Conservation (phyloP, 345 rosid genomes). For the Arabis hirsuta region DNA sequence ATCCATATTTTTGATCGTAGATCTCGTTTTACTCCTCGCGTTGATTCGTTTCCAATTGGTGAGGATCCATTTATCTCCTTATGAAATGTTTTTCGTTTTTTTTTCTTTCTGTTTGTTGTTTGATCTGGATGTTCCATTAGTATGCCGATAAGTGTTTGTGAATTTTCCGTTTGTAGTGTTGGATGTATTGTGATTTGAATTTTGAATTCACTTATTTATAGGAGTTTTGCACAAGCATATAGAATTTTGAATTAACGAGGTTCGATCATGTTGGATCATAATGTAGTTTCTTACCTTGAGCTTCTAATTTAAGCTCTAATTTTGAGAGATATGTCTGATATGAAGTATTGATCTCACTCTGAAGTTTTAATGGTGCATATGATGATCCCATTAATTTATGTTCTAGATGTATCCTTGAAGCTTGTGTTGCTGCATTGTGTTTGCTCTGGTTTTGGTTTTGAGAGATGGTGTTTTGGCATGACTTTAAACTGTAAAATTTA, state of each 20-base stretch:
- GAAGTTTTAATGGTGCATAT: not conserved
- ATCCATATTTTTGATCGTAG: slow-evolving; percentile 4
- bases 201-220: not conserved
- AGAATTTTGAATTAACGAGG: not conserved
- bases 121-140: slow-evolving; percentile 16
- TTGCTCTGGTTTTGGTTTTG: slow-evolving; percentile 18
- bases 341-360: slow-evolving; percentile 15
- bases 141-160: slow-evolving; percentile 11
- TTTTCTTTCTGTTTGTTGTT: not conserved
- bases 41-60: not conserved
- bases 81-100: no score
- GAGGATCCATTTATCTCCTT: not conserved
- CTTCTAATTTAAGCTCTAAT: slow-evolving; percentile 9
- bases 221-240: not conserved
- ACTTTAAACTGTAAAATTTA: not conserved
- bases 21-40: slow-evolving; percentile 15
- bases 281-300: not conserved
- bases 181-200: not conserved
- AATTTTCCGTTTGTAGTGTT: not conserved
- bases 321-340: not conserved
- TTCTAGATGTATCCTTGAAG: not conserved
- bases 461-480: slow-evolving; percentile 13
- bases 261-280: slow-evolving; percentile 20
- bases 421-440: slow-evolving; percentile 22
- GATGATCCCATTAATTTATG: not conserved